phyloP scores from a whole-genome alignment of 2,329 filamentous ascomycete genomes.

The Trichoderma guizhouense region DNA sequence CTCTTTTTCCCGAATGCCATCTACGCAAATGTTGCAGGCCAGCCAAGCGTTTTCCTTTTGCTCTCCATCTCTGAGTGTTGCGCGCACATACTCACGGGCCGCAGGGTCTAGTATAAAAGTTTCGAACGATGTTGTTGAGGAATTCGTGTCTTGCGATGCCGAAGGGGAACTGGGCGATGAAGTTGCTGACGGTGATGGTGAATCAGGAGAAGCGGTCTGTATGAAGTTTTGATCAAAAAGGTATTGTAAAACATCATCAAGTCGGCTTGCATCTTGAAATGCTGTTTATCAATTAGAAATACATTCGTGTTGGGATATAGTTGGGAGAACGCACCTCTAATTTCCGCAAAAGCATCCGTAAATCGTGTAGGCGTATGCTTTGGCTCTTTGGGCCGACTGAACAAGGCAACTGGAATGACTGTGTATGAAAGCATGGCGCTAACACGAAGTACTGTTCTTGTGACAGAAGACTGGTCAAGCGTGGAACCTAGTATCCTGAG shows the following conservation, averaged over 20 bases:
- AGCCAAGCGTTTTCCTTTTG: constrained; percentile 25
- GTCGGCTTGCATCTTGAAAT: constrained; percentile 21
- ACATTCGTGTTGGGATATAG: neutral
- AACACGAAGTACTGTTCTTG: constrained; percentile 24
- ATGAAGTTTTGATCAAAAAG: constrained; percentile 27
- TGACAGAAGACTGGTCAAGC: constrained; percentile 26
- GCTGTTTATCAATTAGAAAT: constrained; percentile 12
- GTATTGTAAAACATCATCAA: constrained; percentile 26
- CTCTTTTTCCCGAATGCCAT: constrained; percentile 24
- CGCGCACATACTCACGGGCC: constrained; percentile 25
- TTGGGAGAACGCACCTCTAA: constrained; percentile 16
- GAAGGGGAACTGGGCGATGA: constrained; percentile 21
- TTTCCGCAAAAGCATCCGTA: constrained; percentile 19
- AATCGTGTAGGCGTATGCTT: constrained; percentile 21
- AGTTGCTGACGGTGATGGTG: constrained; percentile 20
- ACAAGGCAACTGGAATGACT: constrained; percentile 24
- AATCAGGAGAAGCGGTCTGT: constrained; percentile 22
- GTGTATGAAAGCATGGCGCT: constrained; percentile 27
- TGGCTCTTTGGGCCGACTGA: constrained; percentile 15
- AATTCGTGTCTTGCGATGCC: constrained; percentile 20
- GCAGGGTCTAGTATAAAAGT: constrained; percentile 25
- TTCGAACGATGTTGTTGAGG: constrained; percentile 20
- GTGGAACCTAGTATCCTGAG: constrained; percentile 23
- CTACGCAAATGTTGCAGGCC: constrained; percentile 26
- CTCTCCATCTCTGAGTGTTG: constrained; percentile 21